Conservation (phyloP, 2,329 filamentous ascomycete species). For the Aspergillus pseudonomiae region DNA sequence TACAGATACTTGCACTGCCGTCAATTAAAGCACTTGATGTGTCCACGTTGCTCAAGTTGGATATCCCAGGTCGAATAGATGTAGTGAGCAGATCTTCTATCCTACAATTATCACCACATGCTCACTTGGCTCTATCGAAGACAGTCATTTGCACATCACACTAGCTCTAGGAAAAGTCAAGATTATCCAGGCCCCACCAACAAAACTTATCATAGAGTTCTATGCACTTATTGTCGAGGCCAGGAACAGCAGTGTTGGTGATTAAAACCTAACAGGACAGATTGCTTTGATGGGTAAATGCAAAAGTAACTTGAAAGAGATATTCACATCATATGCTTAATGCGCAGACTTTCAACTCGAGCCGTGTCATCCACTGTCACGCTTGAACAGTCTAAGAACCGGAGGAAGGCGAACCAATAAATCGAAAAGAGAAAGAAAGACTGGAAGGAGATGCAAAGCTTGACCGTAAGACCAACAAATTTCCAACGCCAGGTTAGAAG, state of each 20-base stretch:
- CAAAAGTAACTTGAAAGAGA: conserved; percentile 22
- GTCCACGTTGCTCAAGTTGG: not conserved
- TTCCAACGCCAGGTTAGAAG: conserved; percentile 40
- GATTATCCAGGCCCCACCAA: conserved; percentile 9
- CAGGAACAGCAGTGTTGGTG: not conserved
- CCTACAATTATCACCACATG: conserved; percentile 10
- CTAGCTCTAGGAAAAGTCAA: conserved; percentile 12
- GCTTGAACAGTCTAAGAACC: not conserved
- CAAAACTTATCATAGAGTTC: conserved; percentile 4
- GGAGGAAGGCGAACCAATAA: conserved; percentile 18
- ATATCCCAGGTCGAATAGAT: conserved; percentile 13
- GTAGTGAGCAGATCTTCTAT: conserved; percentile 21
- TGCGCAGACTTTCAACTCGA: conserved; percentile 33
- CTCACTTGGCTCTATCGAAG: conserved; percentile 10
- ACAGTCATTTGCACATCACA: conserved; percentile 15
- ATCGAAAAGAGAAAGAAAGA: conserved; percentile 16
- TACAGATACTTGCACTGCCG: not conserved
- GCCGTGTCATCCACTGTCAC: conserved; percentile 11
- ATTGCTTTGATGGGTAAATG: not conserved
- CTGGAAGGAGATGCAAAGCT: not conserved
- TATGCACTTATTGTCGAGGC: not conserved
- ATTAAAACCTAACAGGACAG: conserved; percentile 5
- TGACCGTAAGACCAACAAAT: conserved; percentile 21
- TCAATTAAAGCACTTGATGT: not conserved
- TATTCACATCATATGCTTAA: conserved; percentile 42